phyloP scores from a whole-genome alignment of 257 asterid genomes.

The Thymus quinquecostatus region DNA sequence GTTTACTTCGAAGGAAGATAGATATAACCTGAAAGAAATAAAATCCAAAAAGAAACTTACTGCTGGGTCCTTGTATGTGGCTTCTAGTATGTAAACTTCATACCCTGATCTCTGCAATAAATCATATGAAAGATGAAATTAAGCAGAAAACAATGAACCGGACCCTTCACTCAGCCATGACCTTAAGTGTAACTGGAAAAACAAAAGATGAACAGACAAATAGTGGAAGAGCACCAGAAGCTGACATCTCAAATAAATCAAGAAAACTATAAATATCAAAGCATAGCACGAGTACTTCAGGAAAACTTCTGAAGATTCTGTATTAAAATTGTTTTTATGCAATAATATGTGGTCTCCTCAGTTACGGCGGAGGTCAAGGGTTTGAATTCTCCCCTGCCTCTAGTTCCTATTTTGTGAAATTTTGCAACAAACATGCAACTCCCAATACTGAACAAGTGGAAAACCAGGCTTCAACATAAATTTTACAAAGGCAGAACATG shows the following conservation, averaged over 20 bases:
- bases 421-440: slow-evolving; percentile 5
- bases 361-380: not conserved
- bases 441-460: slow-evolving; percentile 11
- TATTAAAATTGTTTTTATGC: slow-evolving; percentile 17
- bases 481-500: slow-evolving; percentile 13
- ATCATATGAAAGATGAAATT: slow-evolving; percentile 29
- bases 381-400: not conserved
- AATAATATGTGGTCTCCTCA: not conserved
- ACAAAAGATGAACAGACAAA: slow-evolving; percentile 20
- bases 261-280: not conserved
- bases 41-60: slow-evolving; percentile 49
- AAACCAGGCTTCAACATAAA: slow-evolving; percentile 7
- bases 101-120: slow-evolving; percentile 93
- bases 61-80: slow-evolving; percentile 91
- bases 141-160: slow-evolving; percentile 26
- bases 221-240: slow-evolving; percentile 22
- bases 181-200: slow-evolving; percentile 13
- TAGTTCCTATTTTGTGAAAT: not conserved
- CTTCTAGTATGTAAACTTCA: slow-evolving; percentile 94
- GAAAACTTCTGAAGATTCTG: slow-evolving; percentile 8
- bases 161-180: slow-evolving; percentile 28
- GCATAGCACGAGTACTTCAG: slow-evolving; percentile 4
- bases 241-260: not conserved
- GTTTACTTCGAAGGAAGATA: not conserved
- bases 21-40: slow-evolving; percentile 15